Conservation (phyloP, 345 rosid species). For the Draba incana region DNA sequence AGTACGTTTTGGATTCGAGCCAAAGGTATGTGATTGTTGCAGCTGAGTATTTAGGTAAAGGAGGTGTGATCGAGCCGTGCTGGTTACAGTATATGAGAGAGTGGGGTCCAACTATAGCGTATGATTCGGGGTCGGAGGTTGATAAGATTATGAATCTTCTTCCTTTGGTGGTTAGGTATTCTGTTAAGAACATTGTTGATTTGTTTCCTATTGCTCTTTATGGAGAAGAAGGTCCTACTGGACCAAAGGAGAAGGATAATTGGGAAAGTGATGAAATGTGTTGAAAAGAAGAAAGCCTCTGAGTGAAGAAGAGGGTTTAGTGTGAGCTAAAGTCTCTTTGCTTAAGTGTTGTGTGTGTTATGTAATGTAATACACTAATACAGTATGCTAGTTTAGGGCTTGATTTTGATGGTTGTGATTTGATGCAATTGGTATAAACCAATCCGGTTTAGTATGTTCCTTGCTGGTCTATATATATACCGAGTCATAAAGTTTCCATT, state of each 20-base stretch:
- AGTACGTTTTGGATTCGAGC: conserved; percentile 69
- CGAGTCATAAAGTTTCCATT: neutral
- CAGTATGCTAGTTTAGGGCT: too few relatives aligned
- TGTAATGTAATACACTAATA: too few relatives aligned
- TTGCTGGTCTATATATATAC: neutral
- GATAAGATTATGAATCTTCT: conserved; percentile 69
- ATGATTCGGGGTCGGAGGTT: conserved; percentile 77
- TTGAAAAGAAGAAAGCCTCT: conserved; percentile 21
- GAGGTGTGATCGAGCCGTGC: conserved; percentile 62
- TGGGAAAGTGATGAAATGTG: conserved; percentile 85
- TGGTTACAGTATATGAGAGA: conserved; percentile 97
- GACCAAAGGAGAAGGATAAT: conserved; percentile 91
- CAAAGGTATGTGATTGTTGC: conserved; percentile 65
- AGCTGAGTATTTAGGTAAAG: conserved; percentile 76
- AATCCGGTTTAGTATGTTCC: conserved; percentile 3
- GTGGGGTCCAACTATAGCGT: conserved; percentile 86
- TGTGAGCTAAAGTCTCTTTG: conserved; percentile 10
- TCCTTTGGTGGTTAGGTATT: conserved; percentile 72
- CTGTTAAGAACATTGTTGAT: conserved; percentile 73
- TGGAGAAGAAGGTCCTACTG: conserved; percentile 97
- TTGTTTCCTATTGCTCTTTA: conserved; percentile 86
- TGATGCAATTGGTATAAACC: neutral
- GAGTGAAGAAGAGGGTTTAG: neutral
- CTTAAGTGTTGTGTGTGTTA: too few relatives aligned
- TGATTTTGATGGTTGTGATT: too few relatives aligned